Evolutionary conservation across 306 rosid genomes (phyloP), one percentile per base, ranked within the genome.

Genomic region (Trifolium repens): DNA sequence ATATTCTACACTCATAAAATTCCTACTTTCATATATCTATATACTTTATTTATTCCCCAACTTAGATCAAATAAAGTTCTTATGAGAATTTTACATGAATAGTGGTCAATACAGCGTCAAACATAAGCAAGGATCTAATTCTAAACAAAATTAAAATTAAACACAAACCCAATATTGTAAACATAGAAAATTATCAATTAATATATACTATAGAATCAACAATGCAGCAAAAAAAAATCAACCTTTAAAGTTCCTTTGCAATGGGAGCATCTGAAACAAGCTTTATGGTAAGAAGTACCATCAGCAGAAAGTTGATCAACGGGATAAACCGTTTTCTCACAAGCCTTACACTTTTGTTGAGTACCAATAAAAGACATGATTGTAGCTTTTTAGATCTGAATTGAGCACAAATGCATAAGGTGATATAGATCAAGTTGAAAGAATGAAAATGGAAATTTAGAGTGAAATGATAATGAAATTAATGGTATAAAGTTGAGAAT

Each of bases 201-300:
- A 39, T 1, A 39, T 1, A 39, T 52, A 7, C 71, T 9, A 57
- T 43, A 10, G 67, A 84, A 80, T 73, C 73, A 79, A 62, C 62
- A 70, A 72, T 37, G 78, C 70, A 64, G 37, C 44, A 3, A 32
- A 52, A 72, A 44, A 39, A 16, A 73, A 34, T 32, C 5, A 7
- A 91, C 98, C 98, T 94, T 94, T 44, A 94, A 78, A 22, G 98
- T 94, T 73, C 97, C 98, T 82, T 94, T 94, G 91, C 97, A 94
- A 68, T 94, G 98, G 84, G 91, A 80, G 84, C 98, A 91, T 73
- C 94, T 91, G 87, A 94, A 94, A 85, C 98, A 94, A 77, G 94
- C 87, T 85, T 94, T 94, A 52, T 94, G 98, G 65, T 88, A 94
- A 74, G 88, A 73, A 84, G 91, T 53, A 44, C 97, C 98, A 91